Percentiles rank a stretch among this genome's conserved stretches.
Conservation (phyloP, 2,329 filamentous ascomycete genomes). For the Alternaria longipes region DNA sequence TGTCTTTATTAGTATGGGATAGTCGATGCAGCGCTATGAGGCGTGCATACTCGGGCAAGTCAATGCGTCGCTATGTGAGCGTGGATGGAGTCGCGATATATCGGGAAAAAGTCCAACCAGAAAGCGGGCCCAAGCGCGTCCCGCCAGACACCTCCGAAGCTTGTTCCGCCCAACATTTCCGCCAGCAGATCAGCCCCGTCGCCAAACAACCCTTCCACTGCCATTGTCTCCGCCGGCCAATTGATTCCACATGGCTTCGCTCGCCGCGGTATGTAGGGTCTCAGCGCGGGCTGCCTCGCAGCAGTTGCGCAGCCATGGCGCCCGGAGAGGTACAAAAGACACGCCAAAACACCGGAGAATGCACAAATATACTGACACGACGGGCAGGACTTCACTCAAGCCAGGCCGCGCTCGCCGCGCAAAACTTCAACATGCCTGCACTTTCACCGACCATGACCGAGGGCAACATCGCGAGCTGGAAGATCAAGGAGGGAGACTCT, state of each 20-base stretch:
- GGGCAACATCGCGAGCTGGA: slow-evolving; percentile 86
- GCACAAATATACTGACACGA: slow-evolving; percentile 30
- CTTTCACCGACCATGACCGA: slow-evolving; percentile 94
- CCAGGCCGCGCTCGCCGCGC: slow-evolving; percentile 72
- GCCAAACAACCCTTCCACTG: slow-evolving; percentile 18
- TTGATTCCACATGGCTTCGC: slow-evolving; percentile 67
- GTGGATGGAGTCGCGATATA: background rate
- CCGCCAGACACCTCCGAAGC: slow-evolving; percentile 31
- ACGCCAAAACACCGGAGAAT: slow-evolving; percentile 17
- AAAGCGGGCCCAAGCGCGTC: slow-evolving; percentile 27
- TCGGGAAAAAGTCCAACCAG: slow-evolving; percentile 25
- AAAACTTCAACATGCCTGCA: slow-evolving; percentile 91
- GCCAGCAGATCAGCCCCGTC: slow-evolving; percentile 28
- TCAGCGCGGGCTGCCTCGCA: slow-evolving; percentile 68
- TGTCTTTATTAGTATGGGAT: slow-evolving; percentile 6
- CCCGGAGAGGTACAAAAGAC: slow-evolving; percentile 65
- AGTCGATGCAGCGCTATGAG: background rate
- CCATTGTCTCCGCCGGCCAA: slow-evolving; percentile 31
- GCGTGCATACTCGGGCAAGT: slow-evolving; percentile 4
- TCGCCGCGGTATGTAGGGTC: slow-evolving; percentile 70
- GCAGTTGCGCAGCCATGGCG: slow-evolving; percentile 62
- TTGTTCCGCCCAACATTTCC: slow-evolving; percentile 48
- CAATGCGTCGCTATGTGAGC: background rate
- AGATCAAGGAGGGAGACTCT: slow-evolving; percentile 84
- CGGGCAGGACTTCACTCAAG: slow-evolving; percentile 70